Conservation (phyloP, 2,329 filamentous ascomycete genomes). For the Tolypocladium album region DNA sequence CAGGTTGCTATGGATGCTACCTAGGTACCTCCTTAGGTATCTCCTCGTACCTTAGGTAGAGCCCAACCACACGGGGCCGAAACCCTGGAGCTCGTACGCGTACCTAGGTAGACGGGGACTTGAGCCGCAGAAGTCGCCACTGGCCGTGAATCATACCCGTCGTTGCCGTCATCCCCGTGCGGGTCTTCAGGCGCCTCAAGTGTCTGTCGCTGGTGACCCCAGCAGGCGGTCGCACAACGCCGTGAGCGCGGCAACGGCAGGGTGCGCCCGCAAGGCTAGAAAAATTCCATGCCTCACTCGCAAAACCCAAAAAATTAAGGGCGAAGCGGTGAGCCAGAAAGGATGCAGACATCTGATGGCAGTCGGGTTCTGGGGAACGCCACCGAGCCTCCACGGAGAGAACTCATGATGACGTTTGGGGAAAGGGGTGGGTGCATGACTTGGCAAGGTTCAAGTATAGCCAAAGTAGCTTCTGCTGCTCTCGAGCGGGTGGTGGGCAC, state of each 20-base stretch:
- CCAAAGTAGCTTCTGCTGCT: background rate
- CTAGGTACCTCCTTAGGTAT: no score
- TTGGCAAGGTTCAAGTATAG: background rate
- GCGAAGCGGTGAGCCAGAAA: background rate
- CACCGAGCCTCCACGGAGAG: background rate
- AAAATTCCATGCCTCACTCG: background rate
- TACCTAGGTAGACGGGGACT: background rate
- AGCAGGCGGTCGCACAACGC: background rate
- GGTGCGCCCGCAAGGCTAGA: background rate
- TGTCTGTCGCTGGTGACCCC: background rate
- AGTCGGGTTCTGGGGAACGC: background rate
- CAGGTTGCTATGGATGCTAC: no score
- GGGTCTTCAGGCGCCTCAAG: background rate
- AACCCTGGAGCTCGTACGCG: background rate
- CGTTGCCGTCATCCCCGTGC: background rate
- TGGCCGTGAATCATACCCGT: background rate
- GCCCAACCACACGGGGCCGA: background rate
- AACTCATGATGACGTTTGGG: background rate
- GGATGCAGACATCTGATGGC: background rate
- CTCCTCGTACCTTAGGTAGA: no score
- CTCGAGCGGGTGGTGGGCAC: rapidly evolving
- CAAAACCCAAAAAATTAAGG: background rate
- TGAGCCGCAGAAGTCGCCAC: background rate
- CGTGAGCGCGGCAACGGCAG: background rate
- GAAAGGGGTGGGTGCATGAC: background rate